Conservation (phyloP, 2,329 filamentous ascomycete genomes). For the Pseudogymnoascus sp. region DNA sequence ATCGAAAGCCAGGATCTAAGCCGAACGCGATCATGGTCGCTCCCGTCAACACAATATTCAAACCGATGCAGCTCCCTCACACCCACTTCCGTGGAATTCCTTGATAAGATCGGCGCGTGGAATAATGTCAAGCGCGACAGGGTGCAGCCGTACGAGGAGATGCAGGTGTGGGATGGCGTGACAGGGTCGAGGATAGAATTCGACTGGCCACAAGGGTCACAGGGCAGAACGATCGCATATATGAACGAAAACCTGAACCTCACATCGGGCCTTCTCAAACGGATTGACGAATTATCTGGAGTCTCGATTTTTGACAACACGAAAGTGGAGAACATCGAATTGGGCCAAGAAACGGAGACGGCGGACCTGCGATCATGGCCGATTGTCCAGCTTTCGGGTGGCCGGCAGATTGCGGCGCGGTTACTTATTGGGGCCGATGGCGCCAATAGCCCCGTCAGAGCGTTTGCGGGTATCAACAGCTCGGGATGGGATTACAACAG, state of each 20-base stretch:
- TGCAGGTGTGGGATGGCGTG: constrained; percentile 98
- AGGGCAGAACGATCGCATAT: constrained; percentile 68
- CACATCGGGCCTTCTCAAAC: constrained; percentile 65
- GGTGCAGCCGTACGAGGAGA: constrained; percentile 83
- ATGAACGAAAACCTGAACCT: constrained; percentile 96
- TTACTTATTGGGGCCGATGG: constrained; percentile 90
- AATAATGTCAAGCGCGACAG: constrained; percentile 61
- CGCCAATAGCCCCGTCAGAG: constrained; percentile 84
- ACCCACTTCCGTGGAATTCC: constrained; percentile 73
- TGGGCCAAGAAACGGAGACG: constrained; percentile 61
- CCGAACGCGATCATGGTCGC: constrained; percentile 57
- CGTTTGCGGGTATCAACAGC: constrained; percentile 78
- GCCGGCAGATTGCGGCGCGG: constrained; percentile 64
- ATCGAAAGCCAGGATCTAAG: constrained; percentile 82
- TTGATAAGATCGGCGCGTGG: constrained; percentile 82
- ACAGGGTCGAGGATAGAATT: constrained; percentile 84
- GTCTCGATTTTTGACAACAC: constrained; percentile 68
- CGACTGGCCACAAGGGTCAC: constrained; percentile 52
- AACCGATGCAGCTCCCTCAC: constrained; percentile 96
- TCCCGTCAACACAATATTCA: constrained; percentile 64
- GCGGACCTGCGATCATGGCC: constrained; percentile 83
- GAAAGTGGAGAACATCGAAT: constrained; percentile 68
- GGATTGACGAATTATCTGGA: constrained; percentile 60
- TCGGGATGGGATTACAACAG: constrained; percentile 90
- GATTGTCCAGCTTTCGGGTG: constrained; percentile 60